Evolutionary conservation across 495 filamentous ascomycete genomes (phyloP).

Genomic region (Annulohypoxylon bovei): DNA sequence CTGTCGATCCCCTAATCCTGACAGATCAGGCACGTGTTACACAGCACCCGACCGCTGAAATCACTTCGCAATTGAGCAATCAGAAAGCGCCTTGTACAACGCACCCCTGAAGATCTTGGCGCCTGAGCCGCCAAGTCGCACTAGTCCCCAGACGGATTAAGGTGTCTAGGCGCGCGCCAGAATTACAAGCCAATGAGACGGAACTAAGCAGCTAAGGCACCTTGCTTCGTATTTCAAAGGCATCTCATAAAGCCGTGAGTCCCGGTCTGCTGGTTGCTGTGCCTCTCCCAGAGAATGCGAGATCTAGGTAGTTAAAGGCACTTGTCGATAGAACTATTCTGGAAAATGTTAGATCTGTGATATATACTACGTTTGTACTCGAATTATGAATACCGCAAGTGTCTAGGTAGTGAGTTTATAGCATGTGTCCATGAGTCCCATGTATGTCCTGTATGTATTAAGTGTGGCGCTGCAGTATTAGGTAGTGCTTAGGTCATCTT

Average conservation of each 20-base stretch:
- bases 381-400: no score
- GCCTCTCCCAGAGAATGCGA: neutral
- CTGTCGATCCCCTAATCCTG: neutral
- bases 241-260: neutral
- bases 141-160: constrained; percentile 33
- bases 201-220: neutral
- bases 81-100: neutral
- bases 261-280: neutral
- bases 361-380: no score
- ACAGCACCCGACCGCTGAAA: neutral
- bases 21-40: neutral
- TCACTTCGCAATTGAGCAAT: constrained; percentile 8
- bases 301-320: neutral
- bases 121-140: constrained; percentile 24
- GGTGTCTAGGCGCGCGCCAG: constrained; percentile 34
- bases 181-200: constrained; percentile 9
- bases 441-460: no score
- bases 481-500: no score
- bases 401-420: no score
- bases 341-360: neutral
- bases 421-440: no score
- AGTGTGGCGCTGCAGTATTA: no score
- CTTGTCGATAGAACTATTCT: constrained; percentile 7
- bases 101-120: constrained; percentile 42
- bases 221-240: neutral